These are phyloP conservation scores for Silene noctiflora DNA, from an alignment of 179 eudicot genomes.

Conservation along the genomic window DNA sequence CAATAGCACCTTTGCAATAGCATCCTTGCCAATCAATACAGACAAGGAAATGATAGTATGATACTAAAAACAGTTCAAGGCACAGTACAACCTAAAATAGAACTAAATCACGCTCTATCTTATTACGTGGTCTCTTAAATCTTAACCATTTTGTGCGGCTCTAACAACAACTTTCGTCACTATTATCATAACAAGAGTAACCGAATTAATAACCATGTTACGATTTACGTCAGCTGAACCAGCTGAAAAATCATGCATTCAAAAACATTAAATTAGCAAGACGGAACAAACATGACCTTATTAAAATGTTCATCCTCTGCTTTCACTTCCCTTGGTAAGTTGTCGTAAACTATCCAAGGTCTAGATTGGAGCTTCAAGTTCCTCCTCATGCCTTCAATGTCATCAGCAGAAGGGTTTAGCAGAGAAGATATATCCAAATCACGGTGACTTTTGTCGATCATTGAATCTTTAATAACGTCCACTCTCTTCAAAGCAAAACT, in stretches of 20 bases:
- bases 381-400: constrained; percentile 30
- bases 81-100: constrained; percentile 1
- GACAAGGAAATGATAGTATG: background rate
- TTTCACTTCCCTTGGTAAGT: constrained; percentile 28
- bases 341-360: constrained; percentile 53
- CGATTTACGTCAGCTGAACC: constrained; percentile 7
- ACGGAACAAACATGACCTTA: constrained; percentile 40
- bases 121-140: background rate
- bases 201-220: background rate
- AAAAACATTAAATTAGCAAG: constrained; percentile 22
- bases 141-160: background rate
- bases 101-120: background rate
- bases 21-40: too few relatives aligned
- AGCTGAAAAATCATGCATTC: constrained; percentile 24
- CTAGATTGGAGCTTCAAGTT: constrained; percentile 39
- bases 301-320: constrained; percentile 35
- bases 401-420: constrained; percentile 28
- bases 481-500: constrained; percentile 53
- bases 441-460: constrained; percentile 24
- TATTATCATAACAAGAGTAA: background rate
- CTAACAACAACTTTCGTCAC: background rate
- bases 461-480: constrained; percentile 18
- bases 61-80: background rate
- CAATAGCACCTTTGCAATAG: too few relatives aligned
- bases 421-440: constrained; percentile 34